A percentile compares a stretch with the other conserved stretches of the same genome.
phyloP scores from a whole-genome alignment of 164 flowering plant species.

The Hamamelis virginiana region DNA sequence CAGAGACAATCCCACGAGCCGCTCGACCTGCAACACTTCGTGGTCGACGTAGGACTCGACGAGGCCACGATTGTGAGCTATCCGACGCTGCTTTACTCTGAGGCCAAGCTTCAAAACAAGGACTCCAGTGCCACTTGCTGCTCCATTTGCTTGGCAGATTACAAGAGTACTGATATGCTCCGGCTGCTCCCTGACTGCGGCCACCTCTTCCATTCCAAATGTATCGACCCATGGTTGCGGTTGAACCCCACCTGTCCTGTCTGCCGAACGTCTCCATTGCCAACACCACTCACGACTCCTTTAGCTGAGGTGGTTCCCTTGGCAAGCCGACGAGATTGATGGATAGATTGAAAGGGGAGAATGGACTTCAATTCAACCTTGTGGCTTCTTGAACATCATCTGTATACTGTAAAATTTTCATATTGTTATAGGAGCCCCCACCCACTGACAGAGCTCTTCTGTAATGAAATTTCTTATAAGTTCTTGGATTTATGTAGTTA shows the following conservation, averaged over 20 bases:
- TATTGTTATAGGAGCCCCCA: too few relatives aligned
- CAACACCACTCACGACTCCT: constrained; percentile 67
- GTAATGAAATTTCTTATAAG: too few relatives aligned
- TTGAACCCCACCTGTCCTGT: constrained; percentile 79
- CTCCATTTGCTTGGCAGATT: constrained; percentile 81
- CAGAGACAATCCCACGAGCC: background rate
- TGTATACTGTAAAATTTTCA: too few relatives aligned
- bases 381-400: too few relatives aligned
- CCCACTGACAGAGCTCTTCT: too few relatives aligned
- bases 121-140: constrained; percentile 54
- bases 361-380: too few relatives aligned
- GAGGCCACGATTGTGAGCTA: constrained; percentile 63
- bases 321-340: constrained; percentile 28
- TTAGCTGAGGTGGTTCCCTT: constrained; percentile 73
- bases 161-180: constrained; percentile 53
- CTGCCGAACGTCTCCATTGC: constrained; percentile 70
- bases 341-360: background rate
- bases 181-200: constrained; percentile 73
- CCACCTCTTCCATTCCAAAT: constrained; percentile 68
- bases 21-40: background rate
- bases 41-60: constrained; percentile 56
- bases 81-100: constrained; percentile 63
- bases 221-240: constrained; percentile 79
- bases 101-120: constrained; percentile 39
- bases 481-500: too few relatives aligned